Evolutionary conservation across 176 grass and related monocot genomes (phyloP), one percentile per base, ranked within the genome.

Genomic region (Eragrostis curvula): DNA sequence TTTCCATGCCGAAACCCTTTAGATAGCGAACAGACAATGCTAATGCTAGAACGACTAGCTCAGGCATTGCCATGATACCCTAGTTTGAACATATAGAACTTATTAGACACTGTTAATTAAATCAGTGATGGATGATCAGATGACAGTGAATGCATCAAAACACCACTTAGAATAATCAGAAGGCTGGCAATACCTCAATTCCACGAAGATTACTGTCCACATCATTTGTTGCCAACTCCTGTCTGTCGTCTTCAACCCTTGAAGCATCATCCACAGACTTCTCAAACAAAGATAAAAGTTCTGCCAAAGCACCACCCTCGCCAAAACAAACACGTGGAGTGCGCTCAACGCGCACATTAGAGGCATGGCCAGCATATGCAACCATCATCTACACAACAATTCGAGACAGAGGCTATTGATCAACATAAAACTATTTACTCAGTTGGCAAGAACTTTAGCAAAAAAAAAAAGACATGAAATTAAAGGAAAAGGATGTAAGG

Each of bases 1-100:
- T 88, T 80, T 95, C 92, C 88, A 98, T 88, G 53, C 90, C 88
- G 17, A 98, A 98, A 74, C 83, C 84, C 57, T 91, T 98, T 32
- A 98, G 82, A 77, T 91, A 95, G 14, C 49, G 64, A 73, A 89
- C 86, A 11, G 81, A 84, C 58, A 98, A 68, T 49, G 96, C 96
- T 76, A 98, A 82, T 80, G 92, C 90, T 62, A 95, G 96, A 74
- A 93, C 77, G 81, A 89, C 85, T 88, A 98, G 77, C 47, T 95
- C 92, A 61, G 92, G 84, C 96, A 98, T 86, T 45, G 78, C 66
- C 84, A 98, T 86, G 69, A 95, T 83, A 73, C 82, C 86, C 96
- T 98, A 81, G 32, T 56, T 61, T 48, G 27, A 82, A 81, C 21
- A 41, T 70, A 68, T n/a, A 8, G 0, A 81, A 57, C 6, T 49